A percentile compares a stretch with the other conserved stretches of the same genome.
Conservation (phyloP, 2,329 filamentous ascomycete genomes). For the Trichoderma hamatum region DNA sequence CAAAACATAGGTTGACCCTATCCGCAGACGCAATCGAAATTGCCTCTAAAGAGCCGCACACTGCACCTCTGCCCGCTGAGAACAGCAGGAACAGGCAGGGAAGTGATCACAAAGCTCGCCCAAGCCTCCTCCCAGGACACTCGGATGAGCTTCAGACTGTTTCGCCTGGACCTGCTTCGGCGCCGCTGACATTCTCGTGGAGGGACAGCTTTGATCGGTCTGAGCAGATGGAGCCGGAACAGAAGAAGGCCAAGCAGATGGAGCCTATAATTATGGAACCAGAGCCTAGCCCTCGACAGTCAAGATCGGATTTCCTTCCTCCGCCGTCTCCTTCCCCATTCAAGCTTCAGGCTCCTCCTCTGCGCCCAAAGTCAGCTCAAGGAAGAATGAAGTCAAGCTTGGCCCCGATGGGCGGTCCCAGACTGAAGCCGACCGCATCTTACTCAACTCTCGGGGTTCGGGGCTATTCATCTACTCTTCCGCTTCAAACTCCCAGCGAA, state of each 20-base stretch:
- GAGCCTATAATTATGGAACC: slow-evolving; percentile 6
- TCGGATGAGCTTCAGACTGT: slow-evolving; percentile 48
- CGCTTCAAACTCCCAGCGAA: slow-evolving; percentile 35
- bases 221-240: slow-evolving; percentile 13
- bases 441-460: slow-evolving; percentile 49
- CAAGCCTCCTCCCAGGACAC: background rate
- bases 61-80: slow-evolving; percentile 62
- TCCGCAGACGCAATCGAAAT: slow-evolving; percentile 62
- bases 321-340: slow-evolving; percentile 29
- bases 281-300: slow-evolving; percentile 1
- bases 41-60: slow-evolving; percentile 59
- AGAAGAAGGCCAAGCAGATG: slow-evolving; percentile 23
- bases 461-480: slow-evolving; percentile 34
- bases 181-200: slow-evolving; percentile 66
- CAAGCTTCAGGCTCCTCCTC: slow-evolving; percentile 25
- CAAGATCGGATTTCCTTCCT: slow-evolving; percentile 4
- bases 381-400: slow-evolving; percentile 27
- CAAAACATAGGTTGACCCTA: slow-evolving; percentile 62
- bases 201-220: slow-evolving; percentile 46
- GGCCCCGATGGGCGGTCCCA: slow-evolving; percentile 30
- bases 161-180: slow-evolving; percentile 67
- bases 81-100: slow-evolving; percentile 48
- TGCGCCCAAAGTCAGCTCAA: slow-evolving; percentile 25
- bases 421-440: slow-evolving; percentile 44
- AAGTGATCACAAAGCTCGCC: slow-evolving; percentile 38